Conservation (phyloP, 176 grass and related monocot species). For the Aechmea fasciata region DNA sequence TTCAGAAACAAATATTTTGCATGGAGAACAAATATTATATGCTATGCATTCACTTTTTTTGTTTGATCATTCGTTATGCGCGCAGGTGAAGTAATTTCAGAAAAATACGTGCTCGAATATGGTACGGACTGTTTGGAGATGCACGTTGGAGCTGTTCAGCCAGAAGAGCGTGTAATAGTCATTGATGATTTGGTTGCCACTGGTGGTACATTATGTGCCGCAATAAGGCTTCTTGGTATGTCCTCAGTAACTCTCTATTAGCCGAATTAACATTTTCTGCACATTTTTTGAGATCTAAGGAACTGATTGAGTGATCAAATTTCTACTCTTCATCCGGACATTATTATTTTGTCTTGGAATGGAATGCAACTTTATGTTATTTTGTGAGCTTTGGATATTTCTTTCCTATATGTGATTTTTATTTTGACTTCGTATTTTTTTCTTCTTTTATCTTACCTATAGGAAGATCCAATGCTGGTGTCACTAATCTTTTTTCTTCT, state of each 20-base stretch:
- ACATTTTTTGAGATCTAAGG: slow-evolving; percentile 1
- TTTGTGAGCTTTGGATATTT: too few relatives aligned
- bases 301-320: not conserved
- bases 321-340: too few relatives aligned
- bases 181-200: slow-evolving; percentile 89
- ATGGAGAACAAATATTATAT: not conserved
- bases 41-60: not conserved
- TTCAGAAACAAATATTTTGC: not conserved
- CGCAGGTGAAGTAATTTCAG: slow-evolving; percentile 83
- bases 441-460: too few relatives aligned
- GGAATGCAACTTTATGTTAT: too few relatives aligned
- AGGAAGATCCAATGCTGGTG: too few relatives aligned
- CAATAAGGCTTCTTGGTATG: slow-evolving; percentile 81
- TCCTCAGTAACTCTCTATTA: slow-evolving; percentile 8
- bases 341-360: too few relatives aligned
- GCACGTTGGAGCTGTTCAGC: slow-evolving; percentile 66
- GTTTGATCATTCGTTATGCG: not conserved
- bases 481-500: too few relatives aligned
- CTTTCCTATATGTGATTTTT: too few relatives aligned
- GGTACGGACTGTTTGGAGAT: slow-evolving; percentile 92
- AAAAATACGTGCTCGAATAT: slow-evolving; percentile 77
- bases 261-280: slow-evolving; percentile 6
- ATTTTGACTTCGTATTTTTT: too few relatives aligned
- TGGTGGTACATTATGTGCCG: slow-evolving; percentile 81
- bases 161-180: slow-evolving; percentile 42